Percentiles rank a stretch among this genome's conserved stretches.
phyloP scores from a whole-genome alignment of 176 grass and related monocot genomes.

The Eleusine coracana region DNA sequence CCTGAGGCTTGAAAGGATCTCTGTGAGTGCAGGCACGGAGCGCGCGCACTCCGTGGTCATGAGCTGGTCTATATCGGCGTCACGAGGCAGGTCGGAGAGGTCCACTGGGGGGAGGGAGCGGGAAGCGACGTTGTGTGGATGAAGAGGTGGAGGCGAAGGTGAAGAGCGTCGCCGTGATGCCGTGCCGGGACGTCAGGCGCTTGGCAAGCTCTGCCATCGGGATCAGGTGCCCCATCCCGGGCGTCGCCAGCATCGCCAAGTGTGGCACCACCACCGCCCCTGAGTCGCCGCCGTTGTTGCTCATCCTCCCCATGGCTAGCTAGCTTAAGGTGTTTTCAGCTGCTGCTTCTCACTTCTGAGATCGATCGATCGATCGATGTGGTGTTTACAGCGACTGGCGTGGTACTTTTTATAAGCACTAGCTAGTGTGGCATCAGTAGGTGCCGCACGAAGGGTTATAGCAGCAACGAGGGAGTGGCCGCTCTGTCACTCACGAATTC shows the following conservation, averaged over 20 bases:
- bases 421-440: too few relatives aligned
- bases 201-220: conserved; percentile 63
- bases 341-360: too few relatives aligned
- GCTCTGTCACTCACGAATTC: too few relatives aligned
- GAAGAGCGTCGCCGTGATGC: conserved; percentile 48
- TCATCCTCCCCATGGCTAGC: too few relatives aligned
- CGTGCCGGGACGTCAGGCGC: conserved; percentile 44
- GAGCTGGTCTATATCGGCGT: conserved; percentile 43
- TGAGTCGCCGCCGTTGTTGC: too few relatives aligned
- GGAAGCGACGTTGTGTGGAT: conserved; percentile 39
- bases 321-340: too few relatives aligned
- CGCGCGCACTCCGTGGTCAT: conserved; percentile 39
- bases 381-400: too few relatives aligned
- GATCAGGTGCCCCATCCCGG: conserved; percentile 73
- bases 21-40: neutral
- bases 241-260: conserved; percentile 51
- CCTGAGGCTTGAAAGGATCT: neutral
- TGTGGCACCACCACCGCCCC: conserved; percentile 8
- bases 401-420: too few relatives aligned
- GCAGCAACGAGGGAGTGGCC: too few relatives aligned
- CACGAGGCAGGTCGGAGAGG: conserved; percentile 41
- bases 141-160: conserved; percentile 43
- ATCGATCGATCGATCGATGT: too few relatives aligned
- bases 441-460: too few relatives aligned
- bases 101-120: conserved; percentile 46